Percentiles rank a stretch among this genome's conserved stretches.
Evolutionary conservation across 2,329 filamentous ascomycete genomes (phyloP).

Genomic region (Ceratocystis albifundus): DNA sequence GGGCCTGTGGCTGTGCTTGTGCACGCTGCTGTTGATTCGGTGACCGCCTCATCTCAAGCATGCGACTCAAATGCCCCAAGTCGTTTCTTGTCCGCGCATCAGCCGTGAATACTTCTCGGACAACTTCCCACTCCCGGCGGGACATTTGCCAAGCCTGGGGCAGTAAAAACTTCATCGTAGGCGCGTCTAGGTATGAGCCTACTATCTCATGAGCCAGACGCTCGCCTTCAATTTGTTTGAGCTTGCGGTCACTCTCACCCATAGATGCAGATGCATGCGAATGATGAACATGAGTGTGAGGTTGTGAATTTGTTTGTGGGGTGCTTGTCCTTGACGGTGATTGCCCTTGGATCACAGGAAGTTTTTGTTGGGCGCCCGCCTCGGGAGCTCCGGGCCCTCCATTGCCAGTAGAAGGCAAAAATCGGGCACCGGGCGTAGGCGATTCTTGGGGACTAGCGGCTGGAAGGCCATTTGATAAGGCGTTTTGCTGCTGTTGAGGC

Average conservation of each 20-base stretch:
- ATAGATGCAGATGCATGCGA: background rate
- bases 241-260: slow-evolving; percentile 18
- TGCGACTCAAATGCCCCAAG: slow-evolving; percentile 42
- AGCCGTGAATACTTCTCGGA: slow-evolving; percentile 54
- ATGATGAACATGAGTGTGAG: background rate
- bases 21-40: slow-evolving; percentile 12
- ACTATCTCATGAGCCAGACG: slow-evolving; percentile 51
- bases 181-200: slow-evolving; percentile 48
- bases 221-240: slow-evolving; percentile 35
- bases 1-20: background rate
- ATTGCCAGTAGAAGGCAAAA: background rate
- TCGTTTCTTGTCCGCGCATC: slow-evolving; percentile 56
- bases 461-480: background rate
- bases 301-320: background rate
- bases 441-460: slow-evolving; percentile 24
- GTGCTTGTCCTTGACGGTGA: background rate
- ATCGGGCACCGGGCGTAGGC: slow-evolving; percentile 29
- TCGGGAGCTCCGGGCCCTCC: background rate
- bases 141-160: slow-evolving; percentile 58
- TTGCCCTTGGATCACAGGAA: slow-evolving; percentile 16
- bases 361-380: slow-evolving; percentile 28
- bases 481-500: background rate
- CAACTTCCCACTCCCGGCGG: slow-evolving; percentile 60
- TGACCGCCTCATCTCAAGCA: slow-evolving; percentile 36
- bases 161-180: slow-evolving; percentile 58